These are phyloP conservation scores for Daldinia grandis DNA, from an alignment of 495 filamentous ascomycete genomes.

Conservation along the genomic window DNA sequence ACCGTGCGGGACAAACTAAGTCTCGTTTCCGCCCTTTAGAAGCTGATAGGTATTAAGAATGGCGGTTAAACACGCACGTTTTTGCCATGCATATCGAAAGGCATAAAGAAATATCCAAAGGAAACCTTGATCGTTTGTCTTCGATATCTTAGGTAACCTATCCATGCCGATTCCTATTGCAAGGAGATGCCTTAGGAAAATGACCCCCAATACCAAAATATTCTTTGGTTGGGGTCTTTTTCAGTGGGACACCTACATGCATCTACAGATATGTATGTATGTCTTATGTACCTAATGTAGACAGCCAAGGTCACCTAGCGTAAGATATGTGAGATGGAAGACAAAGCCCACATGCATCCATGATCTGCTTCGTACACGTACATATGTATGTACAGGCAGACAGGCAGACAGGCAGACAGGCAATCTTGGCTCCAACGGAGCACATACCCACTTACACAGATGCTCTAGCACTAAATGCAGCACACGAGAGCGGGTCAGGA, in stretches of 20 bases:
- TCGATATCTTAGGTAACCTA: neutral
- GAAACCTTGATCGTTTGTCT: conserved; percentile 22
- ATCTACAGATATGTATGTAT: neutral
- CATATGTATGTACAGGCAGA: conserved; percentile 2
- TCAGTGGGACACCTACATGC: neutral
- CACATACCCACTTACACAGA: neutral
- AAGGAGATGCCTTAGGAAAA: conserved; percentile 23
- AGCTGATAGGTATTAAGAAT: neutral
- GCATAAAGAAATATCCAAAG: neutral
- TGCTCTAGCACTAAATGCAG: conserved; percentile 27
- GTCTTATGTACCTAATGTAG: neutral
- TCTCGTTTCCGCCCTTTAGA: neutral
- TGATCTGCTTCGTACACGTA: conserved; percentile 5
- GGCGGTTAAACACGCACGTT: conserved; percentile 15
- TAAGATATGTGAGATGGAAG: neutral
- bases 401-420: conserved; percentile 8
- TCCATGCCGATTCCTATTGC: conserved; percentile 1
- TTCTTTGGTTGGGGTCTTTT: neutral
- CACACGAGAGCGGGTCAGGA: conserved; percentile 27
- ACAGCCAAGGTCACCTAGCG: neutral
- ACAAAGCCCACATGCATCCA: conserved; percentile 1
- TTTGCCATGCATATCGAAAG: conserved; percentile 17
- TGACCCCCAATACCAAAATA: neutral
- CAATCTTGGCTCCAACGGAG: conserved; percentile 35
- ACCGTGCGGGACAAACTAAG: neutral